Conservation (phyloP, 306 rosid genomes). For the Ochetophila trinervis region DNA sequence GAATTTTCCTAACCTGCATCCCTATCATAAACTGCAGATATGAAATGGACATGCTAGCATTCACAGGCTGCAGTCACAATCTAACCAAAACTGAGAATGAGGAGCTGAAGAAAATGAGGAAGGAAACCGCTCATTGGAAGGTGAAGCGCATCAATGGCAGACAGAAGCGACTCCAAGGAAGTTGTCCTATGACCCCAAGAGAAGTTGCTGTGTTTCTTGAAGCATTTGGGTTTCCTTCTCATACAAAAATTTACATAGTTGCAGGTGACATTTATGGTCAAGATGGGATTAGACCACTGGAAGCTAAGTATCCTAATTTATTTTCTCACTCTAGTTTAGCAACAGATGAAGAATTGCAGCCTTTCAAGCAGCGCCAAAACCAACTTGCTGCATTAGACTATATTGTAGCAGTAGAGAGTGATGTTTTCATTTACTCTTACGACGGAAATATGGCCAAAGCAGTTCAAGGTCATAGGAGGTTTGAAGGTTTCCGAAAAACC, state of each 20-base stretch:
- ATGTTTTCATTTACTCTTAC: slow-evolving; percentile 53
- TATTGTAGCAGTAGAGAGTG: slow-evolving; percentile 50
- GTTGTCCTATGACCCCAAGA: slow-evolving; percentile 81
- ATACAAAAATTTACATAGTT: slow-evolving; percentile 52
- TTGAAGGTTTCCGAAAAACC: slow-evolving; percentile 57
- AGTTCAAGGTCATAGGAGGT: slow-evolving; percentile 53
- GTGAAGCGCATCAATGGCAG: slow-evolving; percentile 45
- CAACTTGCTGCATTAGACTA: slow-evolving; percentile 80
- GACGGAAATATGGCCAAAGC: slow-evolving; percentile 81
- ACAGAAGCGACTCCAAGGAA: slow-evolving; percentile 39
- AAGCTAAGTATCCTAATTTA: slow-evolving; percentile 46
- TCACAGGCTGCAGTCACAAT: slow-evolving; percentile 70
- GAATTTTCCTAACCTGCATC: not conserved
- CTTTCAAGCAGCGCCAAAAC: slow-evolving; percentile 39
- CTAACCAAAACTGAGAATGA: slow-evolving; percentile 36
- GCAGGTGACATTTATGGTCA: slow-evolving; percentile 53
- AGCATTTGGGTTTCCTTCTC: slow-evolving; percentile 62
- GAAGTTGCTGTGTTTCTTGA: slow-evolving; percentile 61
- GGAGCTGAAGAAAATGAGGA: slow-evolving; percentile 44
- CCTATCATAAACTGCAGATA: slow-evolving; percentile 34
- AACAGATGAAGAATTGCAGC: slow-evolving; percentile 48
- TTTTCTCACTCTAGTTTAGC: slow-evolving; percentile 49
- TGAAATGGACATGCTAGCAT: slow-evolving; percentile 82
- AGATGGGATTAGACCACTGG: slow-evolving; percentile 36
- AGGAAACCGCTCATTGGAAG: slow-evolving; percentile 55